A percentile compares a stretch with the other conserved stretches of the same genome.
These are phyloP conservation scores for Manihot esculenta DNA, from an alignment of 441 rosid genomes.

Conservation along the genomic window DNA sequence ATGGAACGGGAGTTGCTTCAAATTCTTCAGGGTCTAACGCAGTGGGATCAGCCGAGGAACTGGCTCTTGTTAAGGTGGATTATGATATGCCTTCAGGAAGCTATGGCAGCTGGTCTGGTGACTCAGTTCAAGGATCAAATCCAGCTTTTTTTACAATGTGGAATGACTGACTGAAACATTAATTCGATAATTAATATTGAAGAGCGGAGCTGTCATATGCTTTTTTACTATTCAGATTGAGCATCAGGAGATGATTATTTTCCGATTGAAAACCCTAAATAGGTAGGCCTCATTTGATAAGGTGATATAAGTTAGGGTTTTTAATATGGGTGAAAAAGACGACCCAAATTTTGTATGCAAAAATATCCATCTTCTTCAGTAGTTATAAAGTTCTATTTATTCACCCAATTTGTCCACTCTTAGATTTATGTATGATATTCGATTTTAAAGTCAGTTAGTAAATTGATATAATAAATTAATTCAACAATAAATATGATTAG, in stretches of 20 bases:
- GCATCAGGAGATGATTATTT: constrained; percentile 1
- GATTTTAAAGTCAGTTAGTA: too few relatives aligned
- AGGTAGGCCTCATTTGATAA: neutral
- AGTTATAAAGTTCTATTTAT: too few relatives aligned
- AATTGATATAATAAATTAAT: too few relatives aligned
- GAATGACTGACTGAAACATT: constrained; percentile 48
- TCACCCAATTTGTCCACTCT: too few relatives aligned
- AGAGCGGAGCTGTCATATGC: neutral
- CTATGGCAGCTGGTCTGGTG: constrained; percentile 69
- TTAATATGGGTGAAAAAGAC: constrained; percentile 17
- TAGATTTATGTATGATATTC: too few relatives aligned
- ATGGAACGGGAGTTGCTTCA: constrained; percentile 51
- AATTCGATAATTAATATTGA: too few relatives aligned
- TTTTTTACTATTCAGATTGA: neutral
- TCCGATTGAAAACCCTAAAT: constrained; percentile 9
- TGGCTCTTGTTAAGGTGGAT: constrained; percentile 70
- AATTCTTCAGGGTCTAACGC: constrained; percentile 39
- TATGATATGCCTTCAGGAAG: constrained; percentile 72
- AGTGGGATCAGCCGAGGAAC: constrained; percentile 57
- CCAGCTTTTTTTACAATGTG: constrained; percentile 83
- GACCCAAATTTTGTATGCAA: constrained; percentile 44
- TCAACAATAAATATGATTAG: too few relatives aligned
- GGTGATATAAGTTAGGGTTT: constrained; percentile 12
- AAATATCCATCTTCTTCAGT: neutral
- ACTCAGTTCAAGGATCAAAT: constrained; percentile 71